These are phyloP conservation scores for Amoebophrya sp. DNA, from an alignment of 169 alveolate genomes.

Conservation along the genomic window DNA sequence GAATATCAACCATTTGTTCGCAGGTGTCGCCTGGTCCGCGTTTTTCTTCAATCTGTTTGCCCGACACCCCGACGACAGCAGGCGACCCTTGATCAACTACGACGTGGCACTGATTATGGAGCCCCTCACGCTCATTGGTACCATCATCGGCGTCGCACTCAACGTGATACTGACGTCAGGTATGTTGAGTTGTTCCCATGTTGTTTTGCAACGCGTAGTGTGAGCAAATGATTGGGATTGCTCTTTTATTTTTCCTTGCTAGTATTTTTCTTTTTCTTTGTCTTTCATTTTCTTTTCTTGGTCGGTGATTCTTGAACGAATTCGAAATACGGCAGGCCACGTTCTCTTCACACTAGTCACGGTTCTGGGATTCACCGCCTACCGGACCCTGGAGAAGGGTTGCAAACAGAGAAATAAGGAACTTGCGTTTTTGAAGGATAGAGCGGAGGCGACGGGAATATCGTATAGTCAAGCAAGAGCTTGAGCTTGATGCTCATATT, in stretches of 20 bases:
- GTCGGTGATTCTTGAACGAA: neutral
- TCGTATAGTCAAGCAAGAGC: no score
- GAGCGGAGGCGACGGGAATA: no score
- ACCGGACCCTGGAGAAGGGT: constrained; percentile 42
- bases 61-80: neutral
- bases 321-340: constrained; percentile 10
- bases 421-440: neutral
- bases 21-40: constrained; percentile 10
- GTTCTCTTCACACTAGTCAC: constrained; percentile 34
- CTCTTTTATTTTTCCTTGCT: neutral
- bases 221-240: no score
- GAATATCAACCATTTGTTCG: no score
- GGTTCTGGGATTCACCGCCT: constrained; percentile 42
- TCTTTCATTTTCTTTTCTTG: no score
- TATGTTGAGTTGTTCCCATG: no score
- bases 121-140: constrained; percentile 45
- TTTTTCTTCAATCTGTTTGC: constrained; percentile 1
- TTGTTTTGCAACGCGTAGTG: no score
- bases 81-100: constrained; percentile 35
- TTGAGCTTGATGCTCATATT: no score
- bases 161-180: constrained; percentile 42
- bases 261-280: neutral
- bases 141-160: constrained; percentile 43
- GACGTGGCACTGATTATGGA: constrained; percentile 45
- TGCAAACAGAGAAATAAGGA: constrained; percentile 36